phyloP scores from a whole-genome alignment of 2,329 filamentous ascomycete genomes.

The Didymella exigua region DNA sequence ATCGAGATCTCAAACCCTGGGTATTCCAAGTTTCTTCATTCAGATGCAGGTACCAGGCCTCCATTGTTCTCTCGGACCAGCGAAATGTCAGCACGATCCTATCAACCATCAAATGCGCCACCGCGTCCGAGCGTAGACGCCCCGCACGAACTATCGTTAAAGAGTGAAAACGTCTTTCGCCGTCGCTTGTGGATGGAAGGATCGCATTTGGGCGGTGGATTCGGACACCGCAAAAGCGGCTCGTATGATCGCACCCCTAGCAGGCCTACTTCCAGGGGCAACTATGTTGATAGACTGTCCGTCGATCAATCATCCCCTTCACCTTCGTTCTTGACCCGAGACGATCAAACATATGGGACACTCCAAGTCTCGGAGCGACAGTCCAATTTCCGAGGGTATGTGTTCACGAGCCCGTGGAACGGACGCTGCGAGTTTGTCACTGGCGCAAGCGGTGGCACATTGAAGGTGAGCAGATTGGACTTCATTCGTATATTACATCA shows the following conservation, averaged over 20 bases:
- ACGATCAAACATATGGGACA: slow-evolving; percentile 36
- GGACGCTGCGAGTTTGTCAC: slow-evolving; percentile 85
- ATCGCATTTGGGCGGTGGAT: slow-evolving; percentile 47
- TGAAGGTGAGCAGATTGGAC: slow-evolving; percentile 54
- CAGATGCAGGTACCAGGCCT: slow-evolving; percentile 21
- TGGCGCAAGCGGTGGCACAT: slow-evolving; percentile 72
- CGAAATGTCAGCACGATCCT: slow-evolving; percentile 22
- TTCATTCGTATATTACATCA: neutral
- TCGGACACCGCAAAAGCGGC: slow-evolving; percentile 47
- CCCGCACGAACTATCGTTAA: neutral
- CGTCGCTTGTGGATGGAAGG: slow-evolving; percentile 58
- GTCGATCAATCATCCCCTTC: slow-evolving; percentile 21
- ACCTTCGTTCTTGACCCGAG: slow-evolving; percentile 28
- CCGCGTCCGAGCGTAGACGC: neutral
- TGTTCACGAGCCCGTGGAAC: slow-evolving; percentile 85
- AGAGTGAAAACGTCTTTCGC: slow-evolving; percentile 45
- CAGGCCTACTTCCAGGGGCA: slow-evolving; percentile 31
- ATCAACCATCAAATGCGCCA: slow-evolving; percentile 1
- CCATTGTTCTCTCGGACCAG: slow-evolving; percentile 21
- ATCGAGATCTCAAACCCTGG: slow-evolving; percentile 65
- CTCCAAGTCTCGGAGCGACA: slow-evolving; percentile 50
- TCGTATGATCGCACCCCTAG: slow-evolving; percentile 38
- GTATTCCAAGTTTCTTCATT: slow-evolving; percentile 61
- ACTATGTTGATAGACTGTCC: slow-evolving; percentile 24
- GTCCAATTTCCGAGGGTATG: slow-evolving; percentile 68